phyloP scores from a whole-genome alignment of 805 yeast species.

The Candida maris region DNA sequence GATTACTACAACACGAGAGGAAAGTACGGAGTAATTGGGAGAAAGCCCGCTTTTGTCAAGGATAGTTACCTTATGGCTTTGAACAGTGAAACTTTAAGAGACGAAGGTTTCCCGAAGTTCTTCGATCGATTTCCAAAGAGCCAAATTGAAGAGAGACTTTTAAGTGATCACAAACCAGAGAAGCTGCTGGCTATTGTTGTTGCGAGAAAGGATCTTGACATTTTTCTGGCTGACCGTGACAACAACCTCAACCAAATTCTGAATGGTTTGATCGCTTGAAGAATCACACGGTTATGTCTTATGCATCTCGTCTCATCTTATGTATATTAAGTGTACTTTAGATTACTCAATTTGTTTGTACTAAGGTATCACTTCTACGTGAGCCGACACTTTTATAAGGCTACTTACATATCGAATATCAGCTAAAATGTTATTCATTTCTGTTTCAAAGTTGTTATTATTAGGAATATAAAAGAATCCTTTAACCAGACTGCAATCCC shows the following conservation, averaged over 20 bases:
- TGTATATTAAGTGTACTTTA: constrained; percentile 10
- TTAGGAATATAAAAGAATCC: constrained; percentile 10
- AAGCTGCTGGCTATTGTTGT: constrained; percentile 28
- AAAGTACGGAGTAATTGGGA: constrained; percentile 60
- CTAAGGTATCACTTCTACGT: constrained; percentile 1
- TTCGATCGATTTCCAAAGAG: constrained; percentile 20
- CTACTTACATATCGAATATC: neutral
- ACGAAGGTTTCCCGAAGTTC: constrained; percentile 16
- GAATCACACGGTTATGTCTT: neutral
- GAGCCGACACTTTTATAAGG: no score
- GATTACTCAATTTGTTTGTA: constrained; percentile 6
- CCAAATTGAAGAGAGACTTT: constrained; percentile 11
- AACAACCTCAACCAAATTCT: constrained; percentile 13
- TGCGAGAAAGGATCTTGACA: constrained; percentile 22
- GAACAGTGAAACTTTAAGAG: constrained; percentile 10
- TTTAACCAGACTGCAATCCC: constrained; percentile 8
- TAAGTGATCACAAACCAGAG: constrained; percentile 8
- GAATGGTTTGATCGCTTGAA: constrained; percentile 13
- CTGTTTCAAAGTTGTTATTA: constrained; percentile 18
- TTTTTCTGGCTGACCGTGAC: constrained; percentile 6
- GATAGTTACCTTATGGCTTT: constrained; percentile 55
- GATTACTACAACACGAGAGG: constrained; percentile 43
- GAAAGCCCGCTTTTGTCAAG: constrained; percentile 47
- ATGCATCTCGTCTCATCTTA: neutral
- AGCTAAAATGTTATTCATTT: constrained; percentile 5